phyloP scores from a whole-genome alignment of 495 filamentous ascomycete genomes.

The Tetracladium setigerum region DNA sequence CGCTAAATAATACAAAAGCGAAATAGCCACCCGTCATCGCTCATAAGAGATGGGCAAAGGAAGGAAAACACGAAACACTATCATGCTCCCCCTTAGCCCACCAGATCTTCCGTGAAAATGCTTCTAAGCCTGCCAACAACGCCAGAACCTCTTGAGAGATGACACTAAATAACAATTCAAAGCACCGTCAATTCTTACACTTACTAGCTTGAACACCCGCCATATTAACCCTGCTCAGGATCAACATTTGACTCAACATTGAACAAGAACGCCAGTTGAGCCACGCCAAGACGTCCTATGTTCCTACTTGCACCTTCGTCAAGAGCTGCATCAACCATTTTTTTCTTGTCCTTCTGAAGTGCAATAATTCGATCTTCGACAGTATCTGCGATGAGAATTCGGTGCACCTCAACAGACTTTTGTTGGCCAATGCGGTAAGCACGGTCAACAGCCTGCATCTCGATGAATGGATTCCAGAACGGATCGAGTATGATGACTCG shows the following conservation, averaged over 20 bases:
- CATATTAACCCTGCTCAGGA: too few relatives aligned
- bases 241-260: constrained; percentile 8
- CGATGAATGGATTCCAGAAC: constrained; percentile 95
- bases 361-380: constrained; percentile 86
- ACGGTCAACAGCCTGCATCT: constrained; percentile 91
- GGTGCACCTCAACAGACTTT: constrained; percentile 68
- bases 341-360: constrained; percentile 79
- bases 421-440: constrained; percentile 86
- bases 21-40: too few relatives aligned
- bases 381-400: constrained; percentile 66
- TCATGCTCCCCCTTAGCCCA: too few relatives aligned
- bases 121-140: too few relatives aligned
- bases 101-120: too few relatives aligned
- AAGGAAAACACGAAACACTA: too few relatives aligned
- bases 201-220: too few relatives aligned
- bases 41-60: too few relatives aligned
- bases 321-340: constrained; percentile 71
- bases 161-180: too few relatives aligned
- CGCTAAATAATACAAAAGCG: too few relatives aligned
- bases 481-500: constrained; percentile 91
- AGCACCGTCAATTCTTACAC: too few relatives aligned
- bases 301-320: constrained; percentile 51
- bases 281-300: constrained; percentile 16
- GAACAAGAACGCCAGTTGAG: constrained; percentile 20
- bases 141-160: too few relatives aligned